phyloP scores from a whole-genome alignment of 2,329 filamentous ascomycete genomes.

The Botrytis byssoidea region DNA sequence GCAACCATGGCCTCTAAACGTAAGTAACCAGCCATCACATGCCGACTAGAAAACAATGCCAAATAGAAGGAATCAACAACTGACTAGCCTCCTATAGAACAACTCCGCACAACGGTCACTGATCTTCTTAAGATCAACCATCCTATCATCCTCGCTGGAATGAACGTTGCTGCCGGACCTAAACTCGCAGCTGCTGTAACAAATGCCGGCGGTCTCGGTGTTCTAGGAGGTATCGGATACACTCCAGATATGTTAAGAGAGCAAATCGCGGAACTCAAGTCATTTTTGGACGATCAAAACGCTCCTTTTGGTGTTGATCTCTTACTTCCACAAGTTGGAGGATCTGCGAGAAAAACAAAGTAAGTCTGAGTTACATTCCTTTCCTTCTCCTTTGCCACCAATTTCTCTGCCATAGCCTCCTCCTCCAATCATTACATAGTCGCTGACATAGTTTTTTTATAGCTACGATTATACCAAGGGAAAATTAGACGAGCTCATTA shows the following conservation, averaged over 20 bases:
- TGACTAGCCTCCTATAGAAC: conserved; percentile 53
- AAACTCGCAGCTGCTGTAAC: conserved; percentile 95
- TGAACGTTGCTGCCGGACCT: conserved; percentile 97
- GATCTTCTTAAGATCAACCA: conserved; percentile 98
- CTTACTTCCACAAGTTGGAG: conserved; percentile 90
- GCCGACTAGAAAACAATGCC: conserved; percentile 3
- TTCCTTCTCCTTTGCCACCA: conserved; percentile 17
- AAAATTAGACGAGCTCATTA: conserved; percentile 86
- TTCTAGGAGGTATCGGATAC: conserved; percentile 94
- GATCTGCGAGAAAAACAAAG: conserved; percentile 93
- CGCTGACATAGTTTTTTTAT: conserved; percentile 31
- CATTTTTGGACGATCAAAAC: conserved; percentile 82
- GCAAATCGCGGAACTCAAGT: conserved; percentile 93
- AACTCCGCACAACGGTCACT: conserved; percentile 87
- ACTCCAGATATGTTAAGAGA: conserved; percentile 96
- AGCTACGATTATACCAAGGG: conserved; percentile 99
- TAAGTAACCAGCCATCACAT: conserved; percentile 50
- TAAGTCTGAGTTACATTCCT: conserved; percentile 47
- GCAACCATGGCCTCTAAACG: conserved; percentile 73
- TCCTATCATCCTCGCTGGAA: conserved; percentile 91
- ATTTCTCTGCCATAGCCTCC: background rate
- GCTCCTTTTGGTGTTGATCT: conserved; percentile 94
- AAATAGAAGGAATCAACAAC: background rate
- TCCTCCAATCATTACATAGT: conserved; percentile 25
- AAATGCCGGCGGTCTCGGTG: conserved; percentile 93